A percentile compares a stretch with the other conserved stretches of the same genome.
Evolutionary conservation across 768 basidiomycete genomes (phyloP).

Genomic region (Guyanaporus albipodus): DNA sequence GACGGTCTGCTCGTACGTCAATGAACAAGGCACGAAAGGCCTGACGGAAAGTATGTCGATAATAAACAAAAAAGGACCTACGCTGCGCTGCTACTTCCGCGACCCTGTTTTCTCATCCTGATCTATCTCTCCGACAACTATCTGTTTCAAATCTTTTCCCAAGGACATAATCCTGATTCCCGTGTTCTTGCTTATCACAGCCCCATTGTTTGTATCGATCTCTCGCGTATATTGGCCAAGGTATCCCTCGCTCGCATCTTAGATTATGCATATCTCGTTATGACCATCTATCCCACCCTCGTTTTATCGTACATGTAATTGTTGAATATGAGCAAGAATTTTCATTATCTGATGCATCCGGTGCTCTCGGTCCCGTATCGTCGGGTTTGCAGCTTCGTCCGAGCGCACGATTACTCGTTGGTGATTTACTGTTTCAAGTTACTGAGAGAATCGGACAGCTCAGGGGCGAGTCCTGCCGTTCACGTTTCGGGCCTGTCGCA

Average conservation of each 20-base stretch:
- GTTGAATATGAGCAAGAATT: conserved; percentile 11
- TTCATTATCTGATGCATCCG: no score
- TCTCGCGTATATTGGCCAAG: conserved; percentile 4
- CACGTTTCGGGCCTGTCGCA: no score
- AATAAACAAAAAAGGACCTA: neutral
- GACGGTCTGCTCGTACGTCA: conserved; percentile 34
- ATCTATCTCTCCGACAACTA: neutral
- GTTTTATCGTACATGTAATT: conserved; percentile 19
- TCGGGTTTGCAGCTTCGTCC: no score
- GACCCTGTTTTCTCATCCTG: neutral
- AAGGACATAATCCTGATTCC: conserved; percentile 7
- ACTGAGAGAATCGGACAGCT: no score
- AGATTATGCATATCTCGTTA: conserved; percentile 9
- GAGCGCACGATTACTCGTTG: no score
- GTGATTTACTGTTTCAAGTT: no score
- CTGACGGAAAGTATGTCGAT: neutral
- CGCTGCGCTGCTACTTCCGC: neutral
- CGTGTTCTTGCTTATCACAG: conserved; percentile 4
- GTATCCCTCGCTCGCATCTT: conserved; percentile 5
- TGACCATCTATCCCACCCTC: conserved; percentile 10
- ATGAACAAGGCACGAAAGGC: conserved; percentile 30
- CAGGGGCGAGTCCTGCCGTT: no score
- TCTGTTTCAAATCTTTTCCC: neutral
- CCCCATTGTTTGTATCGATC: conserved; percentile 11
- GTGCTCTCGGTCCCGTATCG: no score